Evolutionary conservation across 2,329 filamentous ascomycete species (phyloP).

Genomic region (Fusarium camptoceras): DNA sequence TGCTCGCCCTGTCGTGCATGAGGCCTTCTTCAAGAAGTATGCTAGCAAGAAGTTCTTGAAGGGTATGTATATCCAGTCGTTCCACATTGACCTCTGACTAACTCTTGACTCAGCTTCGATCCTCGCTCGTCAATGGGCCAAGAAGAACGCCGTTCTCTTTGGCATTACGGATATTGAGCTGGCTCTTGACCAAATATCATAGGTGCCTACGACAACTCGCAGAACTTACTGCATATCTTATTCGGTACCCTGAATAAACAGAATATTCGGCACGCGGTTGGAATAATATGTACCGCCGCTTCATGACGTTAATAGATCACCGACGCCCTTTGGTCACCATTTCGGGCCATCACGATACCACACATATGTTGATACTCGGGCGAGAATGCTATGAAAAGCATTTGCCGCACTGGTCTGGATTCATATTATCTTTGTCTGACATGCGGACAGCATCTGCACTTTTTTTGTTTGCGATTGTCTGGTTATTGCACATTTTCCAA

Average conservation of each 20-base stretch:
- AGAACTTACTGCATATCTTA: conserved; percentile 23
- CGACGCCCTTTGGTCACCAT: conserved; percentile 39
- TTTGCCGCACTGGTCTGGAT: conserved; percentile 42
- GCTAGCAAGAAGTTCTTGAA: conserved; percentile 99
- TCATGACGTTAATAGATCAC: conserved; percentile 53
- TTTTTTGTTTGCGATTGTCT: conserved; percentile 46
- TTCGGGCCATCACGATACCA: conserved; percentile 43
- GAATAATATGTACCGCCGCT: conserved; percentile 46
- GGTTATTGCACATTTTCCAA: conserved; percentile 52
- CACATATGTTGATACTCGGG: conserved; percentile 30
- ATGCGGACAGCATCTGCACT: conserved; percentile 41
- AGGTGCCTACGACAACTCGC: conserved; percentile 28
- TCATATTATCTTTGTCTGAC: conserved; percentile 47
- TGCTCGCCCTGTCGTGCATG: conserved; percentile 87
- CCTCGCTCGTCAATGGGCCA: conserved; percentile 91
- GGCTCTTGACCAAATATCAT: conserved; percentile 62
- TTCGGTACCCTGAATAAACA: conserved; percentile 39
- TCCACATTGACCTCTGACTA: conserved; percentile 16
- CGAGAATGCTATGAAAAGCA: conserved; percentile 29
- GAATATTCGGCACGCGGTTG: conserved; percentile 49
- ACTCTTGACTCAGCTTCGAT: conserved; percentile 76
- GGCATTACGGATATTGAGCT: conserved; percentile 64
- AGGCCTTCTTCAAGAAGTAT: conserved; percentile 99
- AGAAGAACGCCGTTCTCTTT: conserved; percentile 75
- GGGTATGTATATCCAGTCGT: conserved; percentile 69